A percentile compares a stretch with the other conserved stretches of the same genome.
phyloP scores from a whole-genome alignment of 202 grass and related monocot genomes.

The Elaeis oleifera region DNA sequence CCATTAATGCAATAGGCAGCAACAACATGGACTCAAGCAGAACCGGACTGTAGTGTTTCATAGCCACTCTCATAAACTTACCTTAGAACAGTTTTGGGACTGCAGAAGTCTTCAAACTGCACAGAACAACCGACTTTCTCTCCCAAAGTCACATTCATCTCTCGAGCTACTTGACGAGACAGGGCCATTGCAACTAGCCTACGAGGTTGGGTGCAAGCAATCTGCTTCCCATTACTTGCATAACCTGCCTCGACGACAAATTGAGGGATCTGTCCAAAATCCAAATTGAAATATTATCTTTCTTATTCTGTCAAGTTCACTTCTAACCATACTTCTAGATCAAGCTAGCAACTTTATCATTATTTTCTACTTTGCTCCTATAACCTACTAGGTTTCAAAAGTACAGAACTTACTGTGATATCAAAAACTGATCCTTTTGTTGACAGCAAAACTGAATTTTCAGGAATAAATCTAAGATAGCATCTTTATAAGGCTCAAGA shows the following conservation, averaged over 20 bases:
- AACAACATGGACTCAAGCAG: too few species aligned
- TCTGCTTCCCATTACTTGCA: slow-evolving; percentile 2
- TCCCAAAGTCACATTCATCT: slow-evolving; percentile 22
- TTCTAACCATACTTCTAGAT: too few species aligned
- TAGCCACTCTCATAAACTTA: not conserved
- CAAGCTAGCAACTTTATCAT: too few species aligned
- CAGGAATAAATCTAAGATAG: too few species aligned
- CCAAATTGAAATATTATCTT: not conserved
- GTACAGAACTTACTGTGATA: too few species aligned
- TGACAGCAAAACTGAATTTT: too few species aligned
- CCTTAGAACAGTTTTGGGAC: slow-evolving; percentile 11
- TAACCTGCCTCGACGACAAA: slow-evolving; percentile 18
- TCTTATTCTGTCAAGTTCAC: too few species aligned
- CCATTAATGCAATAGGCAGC: too few species aligned
- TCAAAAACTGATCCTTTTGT: too few species aligned
- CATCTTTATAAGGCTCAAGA: not conserved
- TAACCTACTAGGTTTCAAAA: too few species aligned
- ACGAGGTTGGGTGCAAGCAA: slow-evolving; percentile 20
- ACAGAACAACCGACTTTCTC: slow-evolving; percentile 20
- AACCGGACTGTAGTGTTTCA: too few species aligned
- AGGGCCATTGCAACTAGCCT: slow-evolving; percentile 6
- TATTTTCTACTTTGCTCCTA: too few species aligned
- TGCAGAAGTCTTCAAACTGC: slow-evolving; percentile 11
- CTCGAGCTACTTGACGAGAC: slow-evolving; percentile 12
- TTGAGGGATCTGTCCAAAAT: slow-evolving; percentile 19